Evolutionary conservation across 2,329 filamentous ascomycete species (phyloP).

Genomic region (Acarospora socialis): DNA sequence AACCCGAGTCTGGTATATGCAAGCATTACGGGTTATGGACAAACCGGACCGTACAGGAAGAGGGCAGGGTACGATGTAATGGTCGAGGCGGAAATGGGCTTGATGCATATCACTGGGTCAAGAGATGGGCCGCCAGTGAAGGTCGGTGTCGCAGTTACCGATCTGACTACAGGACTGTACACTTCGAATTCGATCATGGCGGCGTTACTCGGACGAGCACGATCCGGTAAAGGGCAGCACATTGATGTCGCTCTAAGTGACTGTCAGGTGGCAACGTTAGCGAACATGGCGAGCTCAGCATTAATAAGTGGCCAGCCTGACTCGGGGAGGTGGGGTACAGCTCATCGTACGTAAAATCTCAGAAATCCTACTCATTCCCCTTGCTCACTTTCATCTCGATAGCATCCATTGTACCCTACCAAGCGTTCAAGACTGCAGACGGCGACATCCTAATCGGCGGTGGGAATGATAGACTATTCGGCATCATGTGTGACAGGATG

Average conservation of each 20-base stretch:
- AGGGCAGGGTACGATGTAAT: conserved; percentile 96
- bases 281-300: conserved; percentile 90
- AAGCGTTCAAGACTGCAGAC: conserved; percentile 55
- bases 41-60: conserved; percentile 77
- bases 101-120: conserved; percentile 95
- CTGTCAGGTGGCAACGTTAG: conserved; percentile 83
- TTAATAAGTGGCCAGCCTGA: conserved; percentile 80
- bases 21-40: conserved; percentile 92
- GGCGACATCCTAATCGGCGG: conserved; percentile 50
- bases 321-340: conserved; percentile 84
- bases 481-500: conserved; percentile 43
- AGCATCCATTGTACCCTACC: conserved; percentile 96
- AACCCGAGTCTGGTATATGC: conserved; percentile 86
- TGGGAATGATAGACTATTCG: conserved; percentile 48
- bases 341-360: conserved; percentile 55
- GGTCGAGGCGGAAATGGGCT: conserved; percentile 94
- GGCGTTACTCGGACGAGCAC: conserved; percentile 61
- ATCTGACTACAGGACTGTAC: conserved; percentile 88
- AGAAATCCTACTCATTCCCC: neutral
- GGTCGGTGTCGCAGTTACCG: conserved; percentile 92
- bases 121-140: conserved; percentile 87
- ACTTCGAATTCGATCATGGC: conserved; percentile 94
- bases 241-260: conserved; percentile 86
- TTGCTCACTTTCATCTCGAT: conserved; percentile 20
- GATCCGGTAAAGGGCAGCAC: conserved; percentile 71